phyloP scores from a whole-genome alignment of 352 stramenopile genomes.

The Thalassiosira livingstoniorum region DNA sequence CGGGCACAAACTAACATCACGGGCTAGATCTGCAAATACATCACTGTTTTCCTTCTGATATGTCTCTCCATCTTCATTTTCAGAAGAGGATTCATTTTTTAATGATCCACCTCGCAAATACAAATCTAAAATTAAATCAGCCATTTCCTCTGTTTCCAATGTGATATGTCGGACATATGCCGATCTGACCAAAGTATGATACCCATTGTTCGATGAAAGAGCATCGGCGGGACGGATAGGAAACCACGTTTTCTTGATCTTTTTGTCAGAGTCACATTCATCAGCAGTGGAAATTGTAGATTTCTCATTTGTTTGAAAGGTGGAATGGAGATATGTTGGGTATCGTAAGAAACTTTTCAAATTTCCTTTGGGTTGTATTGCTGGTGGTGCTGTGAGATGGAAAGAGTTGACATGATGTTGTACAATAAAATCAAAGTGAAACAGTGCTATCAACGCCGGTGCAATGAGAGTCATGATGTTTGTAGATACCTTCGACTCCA shows the following conservation, averaged over 20 bases:
- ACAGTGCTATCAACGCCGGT: too few species aligned
- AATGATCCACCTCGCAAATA: conserved; percentile 48
- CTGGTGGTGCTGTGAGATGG: too few species aligned
- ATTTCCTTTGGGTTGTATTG: too few species aligned
- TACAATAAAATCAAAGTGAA: too few species aligned
- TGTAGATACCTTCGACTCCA: too few species aligned
- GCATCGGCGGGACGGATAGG: conserved; percentile 50
- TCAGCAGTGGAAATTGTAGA: not conserved
- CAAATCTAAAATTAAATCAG: conserved; percentile 58
- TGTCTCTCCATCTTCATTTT: not conserved
- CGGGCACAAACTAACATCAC: conserved; percentile 59
- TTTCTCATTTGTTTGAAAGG: conserved; percentile 11
- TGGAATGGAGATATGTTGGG: conserved; percentile 16
- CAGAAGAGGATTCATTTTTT: not conserved
- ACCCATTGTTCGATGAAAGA: conserved; percentile 48
- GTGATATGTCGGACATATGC: conserved; percentile 73
- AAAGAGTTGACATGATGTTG: too few species aligned
- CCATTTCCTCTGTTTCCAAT: conserved; percentile 69
- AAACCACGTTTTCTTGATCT: conserved; percentile 46
- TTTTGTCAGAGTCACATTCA: not conserved
- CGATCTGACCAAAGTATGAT: conserved; percentile 53
- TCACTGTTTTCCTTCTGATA: conserved; percentile 38
- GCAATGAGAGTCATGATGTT: too few species aligned
- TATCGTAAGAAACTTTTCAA: too few species aligned
- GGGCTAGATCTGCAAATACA: conserved; percentile 66